These are phyloP conservation scores for Rhododendron williamsianum DNA, from an alignment of 148 eudicot species.

Conservation along the genomic window DNA sequence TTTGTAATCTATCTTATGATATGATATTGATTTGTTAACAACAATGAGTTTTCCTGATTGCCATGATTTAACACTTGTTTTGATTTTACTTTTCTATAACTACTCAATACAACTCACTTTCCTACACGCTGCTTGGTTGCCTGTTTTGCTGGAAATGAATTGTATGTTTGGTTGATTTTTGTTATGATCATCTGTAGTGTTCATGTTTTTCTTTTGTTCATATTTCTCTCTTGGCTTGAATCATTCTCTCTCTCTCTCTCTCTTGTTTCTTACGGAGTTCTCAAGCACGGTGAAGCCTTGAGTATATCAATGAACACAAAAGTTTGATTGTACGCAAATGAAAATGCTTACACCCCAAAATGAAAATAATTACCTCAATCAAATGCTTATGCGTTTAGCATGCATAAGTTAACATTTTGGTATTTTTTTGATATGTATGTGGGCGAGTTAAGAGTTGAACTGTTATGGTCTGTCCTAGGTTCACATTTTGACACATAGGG, in stretches of 20 bases:
- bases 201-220: background rate
- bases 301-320: background rate
- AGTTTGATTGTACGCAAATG: background rate
- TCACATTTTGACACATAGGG: background rate
- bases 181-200: background rate
- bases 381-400: background rate
- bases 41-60: background rate
- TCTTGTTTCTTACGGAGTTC: too few relatives aligned
- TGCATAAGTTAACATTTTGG: background rate
- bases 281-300: background rate
- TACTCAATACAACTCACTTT: background rate
- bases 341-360: background rate
- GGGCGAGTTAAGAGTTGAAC: background rate
- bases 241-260: background rate
- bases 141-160: background rate
- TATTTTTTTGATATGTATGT: background rate
- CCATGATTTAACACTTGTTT: background rate
- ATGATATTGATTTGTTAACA: background rate
- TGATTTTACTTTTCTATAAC: background rate
- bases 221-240: background rate
- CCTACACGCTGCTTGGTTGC: conserved; percentile 5
- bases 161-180: background rate
- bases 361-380: background rate
- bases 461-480: background rate
- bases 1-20: background rate